These are phyloP conservation scores for Botrytis byssoidea DNA, from an alignment of 2,329 filamentous ascomycete genomes.

Conservation along the genomic window DNA sequence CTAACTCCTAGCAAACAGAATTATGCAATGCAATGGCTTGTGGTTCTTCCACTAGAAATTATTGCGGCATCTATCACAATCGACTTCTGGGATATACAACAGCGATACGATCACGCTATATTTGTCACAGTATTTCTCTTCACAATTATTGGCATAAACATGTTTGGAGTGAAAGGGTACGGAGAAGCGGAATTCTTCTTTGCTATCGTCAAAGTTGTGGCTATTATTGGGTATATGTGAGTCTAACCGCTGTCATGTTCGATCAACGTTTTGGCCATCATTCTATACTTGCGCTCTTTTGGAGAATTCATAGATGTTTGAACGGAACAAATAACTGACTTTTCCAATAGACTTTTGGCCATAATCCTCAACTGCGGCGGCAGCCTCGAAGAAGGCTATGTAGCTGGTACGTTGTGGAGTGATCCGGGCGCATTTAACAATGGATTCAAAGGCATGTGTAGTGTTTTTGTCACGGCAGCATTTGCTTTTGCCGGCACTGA, in stretches of 20 bases:
- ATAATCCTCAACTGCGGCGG: slow-evolving; percentile 85
- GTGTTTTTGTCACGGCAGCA: slow-evolving; percentile 72
- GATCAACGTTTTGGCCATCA: background rate
- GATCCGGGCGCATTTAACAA: slow-evolving; percentile 81
- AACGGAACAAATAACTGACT: background rate
- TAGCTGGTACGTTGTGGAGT: slow-evolving; percentile 75
- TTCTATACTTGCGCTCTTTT: background rate
- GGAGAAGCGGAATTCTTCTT: slow-evolving; percentile 90
- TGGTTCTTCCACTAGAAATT: slow-evolving; percentile 79
- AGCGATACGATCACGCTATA: slow-evolving; percentile 60
- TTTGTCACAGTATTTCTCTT: slow-evolving; percentile 82
- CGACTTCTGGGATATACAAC: slow-evolving; percentile 67
- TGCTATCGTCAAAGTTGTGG: slow-evolving; percentile 79
- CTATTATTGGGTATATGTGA: slow-evolving; percentile 85
- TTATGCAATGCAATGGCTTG: slow-evolving; percentile 85
- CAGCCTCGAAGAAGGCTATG: slow-evolving; percentile 69
- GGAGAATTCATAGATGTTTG: background rate
- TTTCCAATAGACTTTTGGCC: slow-evolving; percentile 64
- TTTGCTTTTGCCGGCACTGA: slow-evolving; percentile 77
- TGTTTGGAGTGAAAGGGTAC: slow-evolving; percentile 85
- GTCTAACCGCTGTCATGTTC: slow-evolving; percentile 36
- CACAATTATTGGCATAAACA: slow-evolving; percentile 75
- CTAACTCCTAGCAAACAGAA: slow-evolving; percentile 42
- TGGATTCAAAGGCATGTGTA: slow-evolving; percentile 80
- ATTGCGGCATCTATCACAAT: slow-evolving; percentile 84